These are phyloP conservation scores for Backusella morwellensis DNA, from an alignment of 192 early-diverging fungal species.

Conservation along the genomic window DNA sequence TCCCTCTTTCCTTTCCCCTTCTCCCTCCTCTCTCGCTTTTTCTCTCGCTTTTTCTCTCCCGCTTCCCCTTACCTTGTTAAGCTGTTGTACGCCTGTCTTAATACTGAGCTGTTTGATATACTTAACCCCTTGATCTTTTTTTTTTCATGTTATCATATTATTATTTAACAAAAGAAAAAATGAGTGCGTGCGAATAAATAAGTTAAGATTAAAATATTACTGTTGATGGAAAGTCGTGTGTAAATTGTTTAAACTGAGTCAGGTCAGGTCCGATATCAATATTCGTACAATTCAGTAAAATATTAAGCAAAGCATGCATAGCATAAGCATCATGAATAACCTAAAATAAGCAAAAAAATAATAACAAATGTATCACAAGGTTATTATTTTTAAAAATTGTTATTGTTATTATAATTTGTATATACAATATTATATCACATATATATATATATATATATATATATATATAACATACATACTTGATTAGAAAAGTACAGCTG, in stretches of 20 bases:
- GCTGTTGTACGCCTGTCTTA: slow-evolving; percentile 58
- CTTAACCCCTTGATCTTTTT: slow-evolving; percentile 12
- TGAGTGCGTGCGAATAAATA: not conserved
- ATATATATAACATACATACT: slow-evolving; percentile 5
- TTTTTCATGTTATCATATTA: not conserved
- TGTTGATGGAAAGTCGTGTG: slow-evolving; percentile 53
- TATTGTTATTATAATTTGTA: slow-evolving; percentile 1
- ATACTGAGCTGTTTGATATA: slow-evolving; percentile 16
- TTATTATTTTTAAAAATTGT: not conserved
- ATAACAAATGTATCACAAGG: not conserved
- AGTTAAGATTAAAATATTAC: slow-evolving; percentile 25
- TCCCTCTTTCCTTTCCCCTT: not conserved
- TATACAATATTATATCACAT: not conserved
- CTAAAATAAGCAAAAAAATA: slow-evolving; percentile 31
- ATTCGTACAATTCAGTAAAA: slow-evolving; percentile 55
- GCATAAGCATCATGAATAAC: slow-evolving; percentile 70
- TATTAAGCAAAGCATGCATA: slow-evolving; percentile 65
- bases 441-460: not conserved
- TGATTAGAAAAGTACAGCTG: slow-evolving; percentile 40
- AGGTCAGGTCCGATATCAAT: slow-evolving; percentile 59
- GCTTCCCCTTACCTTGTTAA: slow-evolving; percentile 43
- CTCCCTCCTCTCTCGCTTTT: not conserved
- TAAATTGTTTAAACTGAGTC: slow-evolving; percentile 56
- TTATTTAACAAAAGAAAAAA: not conserved
- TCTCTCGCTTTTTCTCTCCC: not conserved